Evolutionary conservation across 805 yeast genomes (phyloP), one percentile per base, ranked within the genome.

Genomic region (Pichia cephalocereana): DNA sequence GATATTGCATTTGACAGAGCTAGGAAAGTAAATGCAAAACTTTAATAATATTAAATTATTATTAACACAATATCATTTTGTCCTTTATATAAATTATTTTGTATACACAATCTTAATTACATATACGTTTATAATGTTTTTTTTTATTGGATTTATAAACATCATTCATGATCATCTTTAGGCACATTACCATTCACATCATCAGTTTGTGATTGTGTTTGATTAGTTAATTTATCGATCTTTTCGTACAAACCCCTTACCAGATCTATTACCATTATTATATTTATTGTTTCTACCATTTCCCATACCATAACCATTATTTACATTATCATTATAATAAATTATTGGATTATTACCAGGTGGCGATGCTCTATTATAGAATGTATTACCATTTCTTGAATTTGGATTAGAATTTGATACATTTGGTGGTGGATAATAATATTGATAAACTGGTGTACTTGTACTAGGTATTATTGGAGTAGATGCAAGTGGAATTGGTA

Each of bases 1-100:
- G 95, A 86, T 64, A 90, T 89, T 48, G 96, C 96, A 0, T 56
- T 74, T 27, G 96, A 88, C 66, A 71, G 97, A 49, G 82, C 82
- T 0, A 54, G 53, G n/a, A 83, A 82, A 57, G 60, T 79, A 43
- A 69, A 66, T 30, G 66, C 70, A 9, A 68, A 68, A 23, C 26
- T 23, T 5, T 23, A 23, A 23, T 4, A 3, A 23, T 23, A 23
- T 23, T 23, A 4, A 5, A 5, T 4, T 23, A 23, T 4, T 23
- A 23, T 4, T 23, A 23, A 23, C 26, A 23, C 26, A 23, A 23
- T 23, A 23, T 23, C 26, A 23, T 5, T 23, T 23, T 23, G 7
- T 23, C 4, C 26, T 23, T 23, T 23, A 23, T 6, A 23, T 23
- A 23, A 23, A 23, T 23, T 23, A 23, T 23, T 4, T 23, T 23